A percentile compares a stretch with the other conserved stretches of the same genome.
Conservation (phyloP, 208 protist species). For the Tritrichomonas foetus region DNA sequence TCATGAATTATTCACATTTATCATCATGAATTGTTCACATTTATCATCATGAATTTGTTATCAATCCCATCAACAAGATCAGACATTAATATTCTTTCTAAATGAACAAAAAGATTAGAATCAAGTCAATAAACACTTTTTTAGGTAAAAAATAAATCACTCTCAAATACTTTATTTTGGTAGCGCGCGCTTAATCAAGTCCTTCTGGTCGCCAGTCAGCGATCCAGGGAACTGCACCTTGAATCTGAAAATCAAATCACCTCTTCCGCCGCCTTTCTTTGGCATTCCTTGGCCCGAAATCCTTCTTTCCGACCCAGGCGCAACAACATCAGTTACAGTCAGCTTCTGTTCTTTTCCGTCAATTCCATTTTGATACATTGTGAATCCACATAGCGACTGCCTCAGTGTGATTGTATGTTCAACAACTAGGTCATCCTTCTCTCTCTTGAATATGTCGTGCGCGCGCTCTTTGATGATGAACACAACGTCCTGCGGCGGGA, state of each 20-base stretch:
- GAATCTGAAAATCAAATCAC: background rate
- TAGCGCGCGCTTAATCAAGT: background rate
- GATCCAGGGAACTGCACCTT: background rate
- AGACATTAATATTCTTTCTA: no score
- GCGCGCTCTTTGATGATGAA: constrained; percentile 40
- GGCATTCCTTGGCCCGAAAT: background rate
- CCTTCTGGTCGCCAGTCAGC: background rate
- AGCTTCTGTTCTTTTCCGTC: background rate
- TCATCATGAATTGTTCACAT: no score
- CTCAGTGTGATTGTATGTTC: constrained; percentile 44
- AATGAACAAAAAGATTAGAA: no score
- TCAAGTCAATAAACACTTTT: no score
- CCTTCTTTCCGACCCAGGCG: background rate
- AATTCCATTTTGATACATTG: background rate
- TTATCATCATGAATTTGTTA: no score
- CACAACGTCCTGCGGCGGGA: constrained; percentile 27
- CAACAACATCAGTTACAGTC: background rate
- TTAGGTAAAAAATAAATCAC: no score
- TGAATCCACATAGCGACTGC: constrained; percentile 49
- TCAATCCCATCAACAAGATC: no score
- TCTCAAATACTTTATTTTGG: background rate
- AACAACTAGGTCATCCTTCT: constrained; percentile 48
- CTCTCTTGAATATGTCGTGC: constrained; percentile 30
- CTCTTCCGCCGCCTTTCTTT: background rate
- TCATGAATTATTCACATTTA: no score